These are phyloP conservation scores for Tulasnella sp. DNA, from an alignment of 768 basidiomycete species.

Conservation along the genomic window DNA sequence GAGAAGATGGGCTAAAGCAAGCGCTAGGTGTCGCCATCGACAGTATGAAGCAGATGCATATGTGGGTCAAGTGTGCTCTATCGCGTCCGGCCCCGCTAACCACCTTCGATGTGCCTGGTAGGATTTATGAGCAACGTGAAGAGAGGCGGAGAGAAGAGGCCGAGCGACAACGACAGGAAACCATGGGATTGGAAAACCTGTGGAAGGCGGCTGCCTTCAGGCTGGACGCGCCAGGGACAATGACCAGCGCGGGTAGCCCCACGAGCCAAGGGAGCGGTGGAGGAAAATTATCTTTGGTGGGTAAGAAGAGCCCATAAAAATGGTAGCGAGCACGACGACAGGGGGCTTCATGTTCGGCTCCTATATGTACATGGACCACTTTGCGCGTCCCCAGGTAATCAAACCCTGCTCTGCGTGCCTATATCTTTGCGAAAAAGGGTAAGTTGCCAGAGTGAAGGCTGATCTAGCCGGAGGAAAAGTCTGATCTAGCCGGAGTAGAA, in stretches of 20 bases:
- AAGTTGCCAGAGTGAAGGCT: no score
- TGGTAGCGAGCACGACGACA: no score
- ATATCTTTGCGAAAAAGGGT: no score
- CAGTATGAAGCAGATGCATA: constrained; percentile 19
- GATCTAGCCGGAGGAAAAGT: no score
- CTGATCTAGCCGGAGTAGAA: no score
- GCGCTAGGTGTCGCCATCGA: constrained; percentile 15
- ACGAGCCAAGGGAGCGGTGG: not conserved
- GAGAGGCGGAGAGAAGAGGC: constrained; percentile 15
- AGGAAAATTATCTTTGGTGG: no score
- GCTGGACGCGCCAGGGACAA: not conserved
- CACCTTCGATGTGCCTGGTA: not conserved
- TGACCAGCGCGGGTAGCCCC: not conserved
- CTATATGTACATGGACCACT: no score
- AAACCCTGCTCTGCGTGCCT: no score
- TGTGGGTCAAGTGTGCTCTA: not conserved
- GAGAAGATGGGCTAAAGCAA: constrained; percentile 18
- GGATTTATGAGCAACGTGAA: constrained; percentile 17
- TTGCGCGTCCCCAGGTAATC: no score
- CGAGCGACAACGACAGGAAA: constrained; percentile 15
- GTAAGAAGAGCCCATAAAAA: no score
- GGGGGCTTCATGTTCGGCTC: no score
- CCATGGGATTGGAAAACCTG: constrained; percentile 8
- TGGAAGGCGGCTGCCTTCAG: not conserved
- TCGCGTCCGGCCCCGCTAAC: not conserved